Conservation (phyloP, 306 rosid species). For the Myrica gale region DNA sequence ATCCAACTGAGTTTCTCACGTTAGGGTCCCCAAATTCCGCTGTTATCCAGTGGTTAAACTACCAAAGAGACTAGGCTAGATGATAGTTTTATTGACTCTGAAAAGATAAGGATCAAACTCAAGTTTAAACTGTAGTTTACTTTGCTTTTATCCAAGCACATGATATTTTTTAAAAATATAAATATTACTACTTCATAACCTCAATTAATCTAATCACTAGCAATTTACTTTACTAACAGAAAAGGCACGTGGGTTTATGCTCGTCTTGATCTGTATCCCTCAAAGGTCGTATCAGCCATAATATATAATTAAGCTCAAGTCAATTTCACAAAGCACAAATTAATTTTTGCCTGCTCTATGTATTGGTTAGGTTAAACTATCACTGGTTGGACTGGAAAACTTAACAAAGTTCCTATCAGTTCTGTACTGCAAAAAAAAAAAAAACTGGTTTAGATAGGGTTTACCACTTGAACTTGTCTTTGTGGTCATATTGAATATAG, state of each 20-base stretch:
- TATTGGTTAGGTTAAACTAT: no score
- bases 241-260: not conserved
- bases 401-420: no score
- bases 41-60: not conserved
- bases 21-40: conserved; percentile 18
- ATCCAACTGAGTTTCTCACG: not conserved
- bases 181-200: not conserved
- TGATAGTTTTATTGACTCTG: not conserved
- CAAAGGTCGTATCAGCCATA: not conserved
- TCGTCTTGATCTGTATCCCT: not conserved
- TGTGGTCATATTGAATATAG: no score
- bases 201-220: not conserved
- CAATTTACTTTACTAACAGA: not conserved
- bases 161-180: not conserved
- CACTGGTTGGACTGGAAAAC: no score
- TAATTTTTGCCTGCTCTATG: no score
- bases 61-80: not conserved
- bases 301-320: not conserved
- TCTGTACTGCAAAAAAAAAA: no score
- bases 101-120: not conserved
- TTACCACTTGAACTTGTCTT: no score
- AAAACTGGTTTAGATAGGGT: no score
- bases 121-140: not conserved
- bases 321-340: not conserved
- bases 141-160: no score